phyloP scores from a whole-genome alignment of 1,284 basidiomycete genomes.

The Somion occarium region DNA sequence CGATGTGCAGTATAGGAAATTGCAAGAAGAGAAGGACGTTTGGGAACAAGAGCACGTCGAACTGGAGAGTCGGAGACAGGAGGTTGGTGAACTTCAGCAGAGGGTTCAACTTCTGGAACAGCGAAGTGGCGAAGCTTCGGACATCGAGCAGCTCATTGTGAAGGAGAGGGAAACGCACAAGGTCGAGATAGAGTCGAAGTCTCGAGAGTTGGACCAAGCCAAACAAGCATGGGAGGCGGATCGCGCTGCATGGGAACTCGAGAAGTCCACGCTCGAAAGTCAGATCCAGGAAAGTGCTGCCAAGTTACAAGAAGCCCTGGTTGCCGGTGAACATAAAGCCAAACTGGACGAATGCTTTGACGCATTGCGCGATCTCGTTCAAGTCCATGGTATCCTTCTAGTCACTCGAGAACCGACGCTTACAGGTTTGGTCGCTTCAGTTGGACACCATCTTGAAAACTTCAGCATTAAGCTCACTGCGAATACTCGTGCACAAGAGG shows the following conservation, averaged over 20 bases:
- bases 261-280: constrained; percentile 33
- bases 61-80: constrained; percentile 37
- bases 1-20: constrained; percentile 44
- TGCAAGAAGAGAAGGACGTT: constrained; percentile 43
- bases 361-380: constrained; percentile 44
- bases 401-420: constrained; percentile 47
- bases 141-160: constrained; percentile 33
- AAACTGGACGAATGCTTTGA: constrained; percentile 48
- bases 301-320: constrained; percentile 39
- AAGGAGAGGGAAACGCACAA: constrained; percentile 29
- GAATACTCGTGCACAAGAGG: constrained; percentile 41
- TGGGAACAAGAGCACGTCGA: constrained; percentile 53
- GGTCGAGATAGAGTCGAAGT: constrained; percentile 34
- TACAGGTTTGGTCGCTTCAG: constrained; percentile 43
- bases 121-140: constrained; percentile 37
- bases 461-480: constrained; percentile 47
- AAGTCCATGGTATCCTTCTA: constrained; percentile 48
- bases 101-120: constrained; percentile 42
- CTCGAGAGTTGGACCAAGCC: constrained; percentile 43
- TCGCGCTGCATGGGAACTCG: constrained; percentile 49
- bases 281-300: constrained; percentile 4
- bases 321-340: constrained; percentile 31
- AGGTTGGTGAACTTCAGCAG: constrained; percentile 42
- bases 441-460: constrained; percentile 52
- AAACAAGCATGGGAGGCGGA: constrained; percentile 49